Evolutionary conservation across 495 filamentous ascomycete genomes (phyloP).

Genomic region (Lineolata rhizophorae): DNA sequence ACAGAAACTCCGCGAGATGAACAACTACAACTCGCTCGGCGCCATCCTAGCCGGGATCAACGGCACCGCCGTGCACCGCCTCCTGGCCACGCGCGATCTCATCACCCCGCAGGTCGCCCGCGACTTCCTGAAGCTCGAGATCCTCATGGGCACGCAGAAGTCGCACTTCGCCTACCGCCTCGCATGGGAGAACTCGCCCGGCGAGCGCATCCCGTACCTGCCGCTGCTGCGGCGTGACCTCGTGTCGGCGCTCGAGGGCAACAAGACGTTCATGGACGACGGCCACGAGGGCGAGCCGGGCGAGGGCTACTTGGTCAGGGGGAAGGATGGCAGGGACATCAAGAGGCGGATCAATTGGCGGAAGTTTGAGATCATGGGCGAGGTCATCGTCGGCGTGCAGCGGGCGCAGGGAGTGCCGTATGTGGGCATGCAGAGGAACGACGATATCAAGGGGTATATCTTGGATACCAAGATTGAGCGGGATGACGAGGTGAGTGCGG

Average conservation of each 20-base stretch:
- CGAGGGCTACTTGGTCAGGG: background rate
- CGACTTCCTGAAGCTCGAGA: conserved; percentile 67
- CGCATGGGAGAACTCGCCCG: conserved; percentile 85
- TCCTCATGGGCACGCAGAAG: conserved; percentile 82
- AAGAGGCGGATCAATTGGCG: conserved; percentile 74
- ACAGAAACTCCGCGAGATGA: conserved; percentile 63
- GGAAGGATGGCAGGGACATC: background rate
- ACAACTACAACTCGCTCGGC: conserved; percentile 92
- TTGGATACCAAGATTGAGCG: conserved; percentile 37
- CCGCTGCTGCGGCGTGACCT: conserved; percentile 80
- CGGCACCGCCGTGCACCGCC: conserved; percentile 66
- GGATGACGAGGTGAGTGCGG: conserved; percentile 41
- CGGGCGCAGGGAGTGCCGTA: conserved; percentile 76
- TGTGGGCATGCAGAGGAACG: conserved; percentile 39
- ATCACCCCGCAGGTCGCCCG: conserved; percentile 46
- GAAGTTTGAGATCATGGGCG: conserved; percentile 92
- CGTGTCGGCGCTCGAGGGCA: conserved; percentile 80
- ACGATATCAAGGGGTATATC: conserved; percentile 45
- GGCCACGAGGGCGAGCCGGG: conserved; percentile 2
- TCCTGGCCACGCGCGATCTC: conserved; percentile 59
- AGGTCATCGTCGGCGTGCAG: conserved; percentile 75
- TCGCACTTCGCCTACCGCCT: conserved; percentile 85
- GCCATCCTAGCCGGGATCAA: conserved; percentile 88
- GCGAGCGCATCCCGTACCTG: conserved; percentile 79
- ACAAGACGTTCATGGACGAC: conserved; percentile 43